These are phyloP conservation scores for Platanthera guangdongensis DNA, from an alignment of 106 monocot species.

Conservation along the genomic window DNA sequence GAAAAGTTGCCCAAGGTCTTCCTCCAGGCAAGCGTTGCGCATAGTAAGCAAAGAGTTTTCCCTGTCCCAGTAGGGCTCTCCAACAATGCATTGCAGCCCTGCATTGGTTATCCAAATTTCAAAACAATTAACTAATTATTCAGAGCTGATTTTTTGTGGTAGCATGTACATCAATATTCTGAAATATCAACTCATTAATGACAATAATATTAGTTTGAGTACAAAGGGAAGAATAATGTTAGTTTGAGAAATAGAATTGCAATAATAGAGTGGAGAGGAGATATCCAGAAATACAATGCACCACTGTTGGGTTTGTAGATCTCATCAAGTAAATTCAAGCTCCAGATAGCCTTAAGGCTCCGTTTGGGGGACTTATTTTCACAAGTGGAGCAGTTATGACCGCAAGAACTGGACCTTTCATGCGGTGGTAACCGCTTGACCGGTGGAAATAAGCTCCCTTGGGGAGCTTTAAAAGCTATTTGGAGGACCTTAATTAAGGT, in stretches of 20 bases:
- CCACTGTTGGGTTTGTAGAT: too few relatives aligned
- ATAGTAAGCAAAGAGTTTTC: constrained; percentile 82
- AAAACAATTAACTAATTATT: background rate
- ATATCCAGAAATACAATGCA: too few relatives aligned
- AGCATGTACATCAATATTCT: background rate
- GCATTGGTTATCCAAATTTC: background rate
- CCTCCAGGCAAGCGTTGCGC: constrained; percentile 89
- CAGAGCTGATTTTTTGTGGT: background rate
- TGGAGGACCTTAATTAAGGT: too few relatives aligned
- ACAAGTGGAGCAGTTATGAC: too few relatives aligned
- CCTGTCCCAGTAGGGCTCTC: constrained; percentile 98
- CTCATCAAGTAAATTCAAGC: background rate
- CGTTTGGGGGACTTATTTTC: too few relatives aligned
- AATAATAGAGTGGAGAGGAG: too few relatives aligned
- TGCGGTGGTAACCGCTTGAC: too few relatives aligned
- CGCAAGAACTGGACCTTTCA: too few relatives aligned
- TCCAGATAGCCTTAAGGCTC: background rate
- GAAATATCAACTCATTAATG: background rate
- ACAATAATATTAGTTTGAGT: background rate
- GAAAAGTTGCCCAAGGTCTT: constrained; percentile 58
- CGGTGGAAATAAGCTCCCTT: too few relatives aligned
- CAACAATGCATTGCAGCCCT: constrained; percentile 80
- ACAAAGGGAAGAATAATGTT: too few relatives aligned
- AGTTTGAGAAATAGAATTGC: too few relatives aligned
- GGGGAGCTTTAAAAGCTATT: too few relatives aligned